Percentiles rank a stretch among this genome's conserved stretches.
Evolutionary conservation across 169 alveolate species (phyloP).

Genomic region (Toxoplasma gondii): DNA sequence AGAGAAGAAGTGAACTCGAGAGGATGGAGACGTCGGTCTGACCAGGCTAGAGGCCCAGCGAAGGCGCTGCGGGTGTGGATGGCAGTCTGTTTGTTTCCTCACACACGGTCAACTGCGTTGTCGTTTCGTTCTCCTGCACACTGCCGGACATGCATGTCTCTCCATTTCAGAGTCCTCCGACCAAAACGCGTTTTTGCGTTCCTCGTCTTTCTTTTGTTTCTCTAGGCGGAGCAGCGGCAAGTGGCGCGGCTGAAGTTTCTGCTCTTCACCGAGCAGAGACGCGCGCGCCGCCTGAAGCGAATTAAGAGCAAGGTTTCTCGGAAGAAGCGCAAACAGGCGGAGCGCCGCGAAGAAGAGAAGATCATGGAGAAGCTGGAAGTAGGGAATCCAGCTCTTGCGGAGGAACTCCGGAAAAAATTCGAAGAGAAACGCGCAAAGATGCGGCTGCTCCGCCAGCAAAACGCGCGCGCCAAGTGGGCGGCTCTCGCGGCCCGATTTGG

Average conservation of each 20-base stretch:
- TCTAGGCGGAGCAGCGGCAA: constrained; percentile 63
- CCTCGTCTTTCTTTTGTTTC: not conserved
- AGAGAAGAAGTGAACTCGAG: no score
- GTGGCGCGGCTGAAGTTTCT: constrained; percentile 68
- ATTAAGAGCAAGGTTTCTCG: constrained; percentile 62
- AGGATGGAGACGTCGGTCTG: no score
- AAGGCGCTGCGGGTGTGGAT: no score
- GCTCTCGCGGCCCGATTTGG: constrained; percentile 66
- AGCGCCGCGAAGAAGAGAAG: constrained; percentile 65
- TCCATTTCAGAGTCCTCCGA: no score
- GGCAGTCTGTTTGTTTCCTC: no score
- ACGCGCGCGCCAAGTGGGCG: constrained; percentile 70
- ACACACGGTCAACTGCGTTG: no score
- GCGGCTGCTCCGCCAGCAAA: constrained; percentile 54
- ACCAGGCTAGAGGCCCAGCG: no score
- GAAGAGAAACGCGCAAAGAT: constrained; percentile 69
- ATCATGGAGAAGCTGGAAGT: constrained; percentile 66
- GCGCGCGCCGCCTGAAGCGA: constrained; percentile 54
- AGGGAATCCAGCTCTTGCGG: constrained; percentile 69
- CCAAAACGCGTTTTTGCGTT: no score
- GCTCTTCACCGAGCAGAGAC: constrained; percentile 67
- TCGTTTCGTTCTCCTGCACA: no score
- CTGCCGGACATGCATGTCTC: no score
- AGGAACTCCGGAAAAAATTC: constrained; percentile 52
- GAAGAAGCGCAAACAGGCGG: constrained; percentile 54